These are phyloP conservation scores for Coniochaeta sp. DNA, from an alignment of 2,329 filamentous ascomycete species.

Conservation along the genomic window DNA sequence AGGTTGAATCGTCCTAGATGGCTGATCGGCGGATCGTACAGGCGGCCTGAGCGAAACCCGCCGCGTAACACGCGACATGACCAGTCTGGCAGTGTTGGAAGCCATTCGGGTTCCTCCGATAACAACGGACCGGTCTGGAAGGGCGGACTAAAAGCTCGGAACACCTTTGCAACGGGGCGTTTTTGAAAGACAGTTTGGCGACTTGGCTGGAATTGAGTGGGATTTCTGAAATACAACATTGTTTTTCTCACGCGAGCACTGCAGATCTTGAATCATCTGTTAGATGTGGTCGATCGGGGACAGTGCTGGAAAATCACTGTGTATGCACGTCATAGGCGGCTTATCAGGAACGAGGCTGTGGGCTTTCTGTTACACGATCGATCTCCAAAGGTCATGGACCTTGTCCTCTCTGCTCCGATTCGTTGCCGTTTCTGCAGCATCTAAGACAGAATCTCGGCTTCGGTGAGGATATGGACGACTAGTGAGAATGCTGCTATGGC, in stretches of 20 bases:
- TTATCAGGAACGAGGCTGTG: not conserved
- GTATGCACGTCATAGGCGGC: not conserved
- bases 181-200: not conserved
- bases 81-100: not conserved
- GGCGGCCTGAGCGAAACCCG: not conserved
- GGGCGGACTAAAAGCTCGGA: constrained; percentile 1
- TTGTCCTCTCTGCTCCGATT: not conserved
- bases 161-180: not conserved
- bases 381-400: not conserved
- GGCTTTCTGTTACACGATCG: constrained; percentile 1
- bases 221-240: constrained; percentile 1
- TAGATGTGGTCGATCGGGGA: not conserved
- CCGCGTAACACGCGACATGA: not conserved
- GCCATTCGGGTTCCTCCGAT: not conserved
- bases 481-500: too few species aligned
- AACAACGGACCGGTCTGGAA: not conserved
- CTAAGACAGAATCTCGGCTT: not conserved
- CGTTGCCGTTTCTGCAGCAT: not conserved
- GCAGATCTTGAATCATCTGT: not conserved
- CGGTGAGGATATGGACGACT: too few species aligned
- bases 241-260: not conserved
- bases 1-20: not conserved
- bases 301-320: not conserved
- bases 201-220: not conserved
- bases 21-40: not conserved